These are phyloP conservation scores for Bacidia rubella DNA, from an alignment of 495 filamentous ascomycete genomes.

Conservation along the genomic window DNA sequence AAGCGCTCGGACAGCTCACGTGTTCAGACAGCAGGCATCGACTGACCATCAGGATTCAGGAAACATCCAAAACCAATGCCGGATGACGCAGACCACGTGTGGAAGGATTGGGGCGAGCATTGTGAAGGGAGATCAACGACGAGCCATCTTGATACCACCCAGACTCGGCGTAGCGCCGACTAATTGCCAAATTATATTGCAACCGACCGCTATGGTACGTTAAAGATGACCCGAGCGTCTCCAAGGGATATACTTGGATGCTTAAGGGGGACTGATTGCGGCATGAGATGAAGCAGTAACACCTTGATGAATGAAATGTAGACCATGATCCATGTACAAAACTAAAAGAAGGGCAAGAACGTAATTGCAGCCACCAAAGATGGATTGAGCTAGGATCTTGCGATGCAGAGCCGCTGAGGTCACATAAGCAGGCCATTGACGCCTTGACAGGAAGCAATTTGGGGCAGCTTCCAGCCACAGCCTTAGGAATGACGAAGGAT, in stretches of 20 bases:
- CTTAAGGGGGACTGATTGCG: too few species aligned
- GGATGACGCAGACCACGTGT: background rate
- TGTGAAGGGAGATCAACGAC: background rate
- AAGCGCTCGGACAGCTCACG: too few species aligned
- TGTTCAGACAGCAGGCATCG: too few species aligned
- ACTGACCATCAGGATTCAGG: too few species aligned
- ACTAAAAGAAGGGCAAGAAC: background rate
- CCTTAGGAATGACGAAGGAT: background rate
- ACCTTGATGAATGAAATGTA: too few species aligned
- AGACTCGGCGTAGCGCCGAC: background rate
- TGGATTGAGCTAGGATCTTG: background rate
- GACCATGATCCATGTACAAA: background rate
- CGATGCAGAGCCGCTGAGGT: conserved; percentile 11
- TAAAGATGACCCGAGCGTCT: too few species aligned
- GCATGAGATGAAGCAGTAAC: too few species aligned
- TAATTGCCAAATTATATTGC: background rate
- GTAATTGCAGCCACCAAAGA: background rate
- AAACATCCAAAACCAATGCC: too few species aligned
- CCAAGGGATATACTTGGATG: too few species aligned
- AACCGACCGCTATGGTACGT: background rate
- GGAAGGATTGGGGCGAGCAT: background rate
- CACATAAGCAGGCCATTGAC: conserved; percentile 14
- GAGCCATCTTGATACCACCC: background rate
- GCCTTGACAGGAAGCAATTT: background rate
- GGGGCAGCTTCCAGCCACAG: conserved; percentile 5